These are phyloP conservation scores for Plasmodium ovale DNA, from an alignment of 169 alveolate genomes.

Conservation along the genomic window DNA sequence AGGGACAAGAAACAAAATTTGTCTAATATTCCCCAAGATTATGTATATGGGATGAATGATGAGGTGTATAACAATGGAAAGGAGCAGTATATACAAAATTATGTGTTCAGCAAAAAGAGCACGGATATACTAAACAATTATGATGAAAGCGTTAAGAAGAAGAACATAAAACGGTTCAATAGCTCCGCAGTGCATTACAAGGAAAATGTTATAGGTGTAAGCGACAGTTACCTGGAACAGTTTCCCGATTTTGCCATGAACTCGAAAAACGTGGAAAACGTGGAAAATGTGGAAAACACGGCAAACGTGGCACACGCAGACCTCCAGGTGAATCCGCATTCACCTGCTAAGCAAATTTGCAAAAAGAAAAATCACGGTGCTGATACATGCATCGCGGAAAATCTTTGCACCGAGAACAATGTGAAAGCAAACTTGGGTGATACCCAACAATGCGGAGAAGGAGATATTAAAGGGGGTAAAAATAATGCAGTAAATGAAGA, in stretches of 20 bases:
- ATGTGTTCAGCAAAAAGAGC: conserved; percentile 36
- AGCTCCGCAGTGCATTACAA: conserved; percentile 47
- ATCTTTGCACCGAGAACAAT: no score
- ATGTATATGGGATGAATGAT: conserved; percentile 74
- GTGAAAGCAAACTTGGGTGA: background rate
- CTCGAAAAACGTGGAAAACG: no score
- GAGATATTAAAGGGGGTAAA: background rate
- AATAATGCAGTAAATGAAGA: conserved; percentile 40
- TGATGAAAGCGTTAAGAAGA: conserved; percentile 47
- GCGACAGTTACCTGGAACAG: no score
- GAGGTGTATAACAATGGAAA: conserved; percentile 65
- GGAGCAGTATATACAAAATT: conserved; percentile 62
- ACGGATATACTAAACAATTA: conserved; percentile 39
- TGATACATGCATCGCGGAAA: no score
- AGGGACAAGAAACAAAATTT: conserved; percentile 44
- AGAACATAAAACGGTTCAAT: conserved; percentile 41
- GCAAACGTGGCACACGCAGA: no score
- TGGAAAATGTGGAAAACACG: no score
- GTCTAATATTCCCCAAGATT: conserved; percentile 56
- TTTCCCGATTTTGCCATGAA: no score
- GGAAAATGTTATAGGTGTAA: conserved; percentile 8
- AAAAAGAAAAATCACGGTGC: no score
- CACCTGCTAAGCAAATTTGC: no score
- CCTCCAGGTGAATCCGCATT: no score
- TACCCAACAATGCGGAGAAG: background rate